Evolutionary conservation across 2,329 filamentous ascomycete genomes (phyloP), one percentile per base, ranked within the genome.

Genomic region (Hypoxylon rubiginosum): DNA sequence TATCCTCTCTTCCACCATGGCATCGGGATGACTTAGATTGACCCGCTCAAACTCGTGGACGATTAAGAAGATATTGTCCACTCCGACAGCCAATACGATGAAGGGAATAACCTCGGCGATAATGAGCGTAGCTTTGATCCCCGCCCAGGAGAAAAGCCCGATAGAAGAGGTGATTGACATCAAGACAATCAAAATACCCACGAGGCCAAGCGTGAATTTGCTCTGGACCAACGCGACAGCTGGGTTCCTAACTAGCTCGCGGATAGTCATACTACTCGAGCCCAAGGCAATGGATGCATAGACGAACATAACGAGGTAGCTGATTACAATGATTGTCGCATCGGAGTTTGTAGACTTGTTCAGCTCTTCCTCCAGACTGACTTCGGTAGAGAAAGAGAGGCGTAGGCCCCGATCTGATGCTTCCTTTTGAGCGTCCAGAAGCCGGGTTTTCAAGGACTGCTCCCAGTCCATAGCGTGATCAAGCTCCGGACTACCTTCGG

Each of bases 261-360:
- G 88, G 62, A 94, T 82, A 0, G 91, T 92, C 61, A 97, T 83
- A 5, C 92, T 94, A 0, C 92, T 96, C 1, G 94, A 97, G 0
- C 96, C 96, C 0, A 99, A 85, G 0, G 96, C 94, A 57, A 99
- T 82, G 5, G 95, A 98, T 3, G 94, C 96, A 76, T 99, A 99
- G 67, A 99, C 82, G 80, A 99, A 99, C 96, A 99, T 99, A 82
- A 97, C 93, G 69, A 98, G 86, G 81, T 99, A 99, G 84, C 95
- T 98, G 80, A 99, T 91, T 58, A 95, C 89, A 24, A 99, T 90
- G 74, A 99, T 99, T 79, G 95, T 97, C 48, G 95, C 97, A 79
- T 99, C 96, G 0, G 96, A 98, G 79, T 99, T 99, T 53, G 94
- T 97, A 39, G 94, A 97, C 81, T 98, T 97, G 83, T 97, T 99